A percentile compares a stretch with the other conserved stretches of the same genome.
phyloP scores from a whole-genome alignment of 139 green algal species.

The Chlamydomonas schloesseri region DNA sequence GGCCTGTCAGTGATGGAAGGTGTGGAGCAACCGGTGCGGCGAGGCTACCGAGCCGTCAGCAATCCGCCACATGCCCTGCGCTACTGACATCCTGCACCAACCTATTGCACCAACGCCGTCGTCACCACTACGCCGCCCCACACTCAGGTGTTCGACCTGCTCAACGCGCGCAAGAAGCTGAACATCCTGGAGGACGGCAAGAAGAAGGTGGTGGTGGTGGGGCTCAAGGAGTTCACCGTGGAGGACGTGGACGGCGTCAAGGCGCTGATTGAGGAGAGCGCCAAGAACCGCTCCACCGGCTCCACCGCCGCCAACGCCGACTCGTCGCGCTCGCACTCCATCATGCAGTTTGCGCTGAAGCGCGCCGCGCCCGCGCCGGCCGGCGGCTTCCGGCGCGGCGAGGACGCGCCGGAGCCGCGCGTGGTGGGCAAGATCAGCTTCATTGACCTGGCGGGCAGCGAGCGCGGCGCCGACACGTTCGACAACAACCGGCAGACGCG shows the following conservation, averaged over 20 bases:
- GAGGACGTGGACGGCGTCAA: constrained; percentile 67
- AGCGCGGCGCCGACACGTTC: constrained; percentile 97
- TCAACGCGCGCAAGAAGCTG: constrained; percentile 93
- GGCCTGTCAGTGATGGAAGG: not conserved
- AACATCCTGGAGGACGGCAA: constrained; percentile 95
- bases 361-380: not conserved
- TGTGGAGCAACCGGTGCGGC: no score
- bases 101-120: no score
- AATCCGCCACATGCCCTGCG: no score
- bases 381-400: not conserved
- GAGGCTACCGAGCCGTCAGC: no score
- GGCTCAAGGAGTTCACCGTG: constrained; percentile 79
- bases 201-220: constrained; percentile 87
- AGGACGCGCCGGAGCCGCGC: constrained; percentile 34
- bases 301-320: constrained; percentile 97
- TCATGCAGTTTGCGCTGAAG: constrained; percentile 95
- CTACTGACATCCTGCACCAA: no score
- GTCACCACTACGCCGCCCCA: not conserved
- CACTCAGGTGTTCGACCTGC: constrained; percentile 88
- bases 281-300: constrained; percentile 83
- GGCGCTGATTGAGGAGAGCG: constrained; percentile 86
- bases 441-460: constrained; percentile 97
- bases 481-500: constrained; percentile 93
- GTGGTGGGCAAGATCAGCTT: constrained; percentile 95
- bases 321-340: constrained; percentile 95